Percentiles rank a stretch among this genome's conserved stretches.
phyloP scores from a whole-genome alignment of 257 asterid species.

The Mitragyna speciosa region DNA sequence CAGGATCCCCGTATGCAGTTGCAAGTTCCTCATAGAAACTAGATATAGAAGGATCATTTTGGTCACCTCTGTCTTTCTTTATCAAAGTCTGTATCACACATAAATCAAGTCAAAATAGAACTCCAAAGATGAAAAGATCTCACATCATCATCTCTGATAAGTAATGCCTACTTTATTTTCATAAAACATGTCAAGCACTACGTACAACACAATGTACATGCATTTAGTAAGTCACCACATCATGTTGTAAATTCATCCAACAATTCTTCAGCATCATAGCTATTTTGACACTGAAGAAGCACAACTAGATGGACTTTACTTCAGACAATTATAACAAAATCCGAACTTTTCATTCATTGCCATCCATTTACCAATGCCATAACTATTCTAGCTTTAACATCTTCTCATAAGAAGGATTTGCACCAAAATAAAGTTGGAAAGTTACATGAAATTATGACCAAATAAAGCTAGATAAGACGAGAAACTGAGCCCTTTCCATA shows the following conservation, averaged over 20 bases:
- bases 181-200: neutral
- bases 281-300: neutral
- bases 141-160: neutral
- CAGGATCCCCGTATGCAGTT: conserved; percentile 76
- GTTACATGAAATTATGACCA: neutral
- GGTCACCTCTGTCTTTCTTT: conserved; percentile 70
- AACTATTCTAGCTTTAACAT: neutral
- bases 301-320: neutral
- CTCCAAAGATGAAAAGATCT: neutral
- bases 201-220: neutral
- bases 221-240: neutral
- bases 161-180: neutral
- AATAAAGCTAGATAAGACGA: too few species aligned
- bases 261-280: neutral
- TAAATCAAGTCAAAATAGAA: neutral
- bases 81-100: conserved; percentile 64
- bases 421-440: neutral
- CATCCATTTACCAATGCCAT: neutral
- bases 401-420: neutral
- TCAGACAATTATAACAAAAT: neutral
- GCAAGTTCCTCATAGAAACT: conserved; percentile 59
- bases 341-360: neutral
- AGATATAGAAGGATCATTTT: conserved; percentile 46
- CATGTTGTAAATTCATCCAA: neutral
- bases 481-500: neutral